phyloP scores from a whole-genome alignment of 306 rosid species.

The Cajanus cajan region DNA sequence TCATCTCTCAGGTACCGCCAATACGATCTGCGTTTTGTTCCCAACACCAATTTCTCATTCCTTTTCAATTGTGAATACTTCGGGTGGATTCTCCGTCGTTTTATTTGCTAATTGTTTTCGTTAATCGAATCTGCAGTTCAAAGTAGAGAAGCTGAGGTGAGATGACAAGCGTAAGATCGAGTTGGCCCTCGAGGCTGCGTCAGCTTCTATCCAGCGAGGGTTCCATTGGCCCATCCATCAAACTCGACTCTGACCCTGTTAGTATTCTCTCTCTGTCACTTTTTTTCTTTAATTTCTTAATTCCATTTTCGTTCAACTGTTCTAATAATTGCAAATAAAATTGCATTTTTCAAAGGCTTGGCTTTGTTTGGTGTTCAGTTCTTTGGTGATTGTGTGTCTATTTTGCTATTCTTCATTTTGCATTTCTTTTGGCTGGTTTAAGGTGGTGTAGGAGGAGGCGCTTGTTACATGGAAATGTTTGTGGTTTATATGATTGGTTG shows the following conservation, averaged over 20 bases:
- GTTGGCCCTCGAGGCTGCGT: slow-evolving; percentile 95
- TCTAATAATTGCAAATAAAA: not conserved
- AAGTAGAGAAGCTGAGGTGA: slow-evolving; percentile 67
- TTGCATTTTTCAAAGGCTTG: not conserved
- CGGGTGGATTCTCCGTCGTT: slow-evolving; percentile 9
- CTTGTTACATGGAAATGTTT: not conserved
- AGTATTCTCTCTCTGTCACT: slow-evolving; percentile 29
- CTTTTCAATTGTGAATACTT: slow-evolving; percentile 17
- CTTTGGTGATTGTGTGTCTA: not conserved
- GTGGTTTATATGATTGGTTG: not conserved
- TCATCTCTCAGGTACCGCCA: slow-evolving; percentile 56
- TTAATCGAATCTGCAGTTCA: slow-evolving; percentile 38
- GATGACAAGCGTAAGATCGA: slow-evolving; percentile 87
- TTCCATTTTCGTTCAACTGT: not conserved
- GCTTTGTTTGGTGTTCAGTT: not conserved
- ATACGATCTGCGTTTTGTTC: slow-evolving; percentile 25
- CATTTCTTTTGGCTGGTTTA: too few relatives aligned
- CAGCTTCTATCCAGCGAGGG: slow-evolving; percentile 89
- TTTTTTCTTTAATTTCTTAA: not conserved
- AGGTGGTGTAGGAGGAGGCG: not conserved
- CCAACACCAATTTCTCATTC: not conserved
- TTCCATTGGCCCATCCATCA: slow-evolving; percentile 77
- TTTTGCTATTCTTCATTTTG: not conserved
- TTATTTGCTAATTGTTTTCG: not conserved
- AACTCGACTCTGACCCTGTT: slow-evolving; percentile 85